phyloP scores from a whole-genome alignment of 1,284 basidiomycete genomes.

The Pholiota adiposa region DNA sequence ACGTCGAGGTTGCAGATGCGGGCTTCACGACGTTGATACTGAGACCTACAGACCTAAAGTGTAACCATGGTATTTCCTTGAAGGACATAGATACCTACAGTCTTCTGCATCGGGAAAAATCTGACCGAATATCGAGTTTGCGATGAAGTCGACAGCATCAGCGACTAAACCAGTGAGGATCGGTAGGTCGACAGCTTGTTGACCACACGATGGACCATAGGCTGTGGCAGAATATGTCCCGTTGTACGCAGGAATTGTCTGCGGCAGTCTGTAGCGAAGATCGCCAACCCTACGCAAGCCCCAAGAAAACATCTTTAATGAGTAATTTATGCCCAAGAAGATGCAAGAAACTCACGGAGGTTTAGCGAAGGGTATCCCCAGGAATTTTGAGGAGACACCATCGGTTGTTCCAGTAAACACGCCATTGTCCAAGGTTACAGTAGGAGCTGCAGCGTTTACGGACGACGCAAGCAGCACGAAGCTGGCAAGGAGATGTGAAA shows the following conservation, averaged over 20 bases:
- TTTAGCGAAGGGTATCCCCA: conserved; percentile 56
- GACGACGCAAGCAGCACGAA: not conserved
- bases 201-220: conserved; percentile 53
- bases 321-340: not conserved
- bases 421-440: conserved; percentile 4
- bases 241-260: conserved; percentile 30
- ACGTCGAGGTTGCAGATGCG: conserved; percentile 35
- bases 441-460: not conserved
- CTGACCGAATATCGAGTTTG: conserved; percentile 35
- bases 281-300: conserved; percentile 37
- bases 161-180: conserved; percentile 36
- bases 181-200: conserved; percentile 42
- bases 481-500: not conserved
- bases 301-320: not conserved
- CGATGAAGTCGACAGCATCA: conserved; percentile 39
- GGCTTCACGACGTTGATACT: conserved; percentile 61
- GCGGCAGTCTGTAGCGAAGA: conserved; percentile 49
- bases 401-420: conserved; percentile 39
- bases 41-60: conserved; percentile 42
- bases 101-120: conserved; percentile 49
- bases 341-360: conserved; percentile 36
- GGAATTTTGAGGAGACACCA: conserved; percentile 37
- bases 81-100: conserved; percentile 37
- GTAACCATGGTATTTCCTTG: not conserved
- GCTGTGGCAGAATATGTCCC: conserved; percentile 40